Evolutionary conservation across 2,329 filamentous ascomycete genomes (phyloP).

Genomic region (Beauveria pseudobassiana): DNA sequence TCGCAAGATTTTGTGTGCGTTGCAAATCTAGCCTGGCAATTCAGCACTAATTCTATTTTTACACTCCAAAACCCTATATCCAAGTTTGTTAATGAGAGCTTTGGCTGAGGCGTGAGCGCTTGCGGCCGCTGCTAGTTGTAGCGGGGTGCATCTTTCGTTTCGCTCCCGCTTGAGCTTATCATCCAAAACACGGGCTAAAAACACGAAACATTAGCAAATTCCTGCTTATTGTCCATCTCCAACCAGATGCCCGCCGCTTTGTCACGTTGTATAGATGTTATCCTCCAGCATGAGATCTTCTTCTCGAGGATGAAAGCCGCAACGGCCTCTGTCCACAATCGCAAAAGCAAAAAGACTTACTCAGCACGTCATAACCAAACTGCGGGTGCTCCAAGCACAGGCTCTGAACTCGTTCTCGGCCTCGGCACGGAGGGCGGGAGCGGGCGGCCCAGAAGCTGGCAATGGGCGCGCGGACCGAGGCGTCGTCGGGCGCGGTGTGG

Average conservation of each 20-base stretch:
- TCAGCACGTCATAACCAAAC: slow-evolving; percentile 89
- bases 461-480: slow-evolving; percentile 69
- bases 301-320: too few relatives aligned
- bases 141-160: slow-evolving; percentile 48
- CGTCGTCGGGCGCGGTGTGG: slow-evolving; percentile 62
- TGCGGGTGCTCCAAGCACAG: slow-evolving; percentile 86
- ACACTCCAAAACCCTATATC: background rate
- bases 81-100: slow-evolving; percentile 14
- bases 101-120: slow-evolving; percentile 48
- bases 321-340: background rate
- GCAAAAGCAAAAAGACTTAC: slow-evolving; percentile 35
- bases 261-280: too few relatives aligned
- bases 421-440: slow-evolving; percentile 72
- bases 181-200: slow-evolving; percentile 53
- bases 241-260: too few relatives aligned
- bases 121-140: slow-evolving; percentile 40
- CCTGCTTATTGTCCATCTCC: slow-evolving; percentile 10
- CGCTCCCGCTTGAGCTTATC: slow-evolving; percentile 59
- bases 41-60: background rate
- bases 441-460: slow-evolving; percentile 86
- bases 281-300: too few relatives aligned
- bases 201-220: slow-evolving; percentile 15
- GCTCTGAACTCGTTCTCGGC: slow-evolving; percentile 75
- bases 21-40: background rate
- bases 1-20: background rate